Percentiles rank a stretch among this genome's conserved stretches.
These are phyloP conservation scores for Heliamphora exappendiculata DNA, from an alignment of 148 eudicot species.

Conservation along the genomic window DNA sequence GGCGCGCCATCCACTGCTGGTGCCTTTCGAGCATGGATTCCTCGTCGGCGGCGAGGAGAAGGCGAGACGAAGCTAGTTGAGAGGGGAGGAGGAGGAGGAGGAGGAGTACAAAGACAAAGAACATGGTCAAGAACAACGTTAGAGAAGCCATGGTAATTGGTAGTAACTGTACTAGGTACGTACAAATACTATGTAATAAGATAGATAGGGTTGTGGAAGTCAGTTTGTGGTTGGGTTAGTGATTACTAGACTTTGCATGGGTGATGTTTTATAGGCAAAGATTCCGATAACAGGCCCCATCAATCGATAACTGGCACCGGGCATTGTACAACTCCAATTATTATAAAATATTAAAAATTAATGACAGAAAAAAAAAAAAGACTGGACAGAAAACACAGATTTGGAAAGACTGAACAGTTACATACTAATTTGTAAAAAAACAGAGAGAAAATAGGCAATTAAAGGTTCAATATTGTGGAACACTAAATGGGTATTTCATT, in stretches of 20 bases:
- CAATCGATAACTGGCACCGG: too few relatives aligned
- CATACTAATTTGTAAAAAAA: too few relatives aligned
- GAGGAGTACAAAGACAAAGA: constrained; percentile 15
- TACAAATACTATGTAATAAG: too few relatives aligned
- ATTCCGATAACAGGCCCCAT: not conserved
- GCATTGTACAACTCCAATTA: too few relatives aligned
- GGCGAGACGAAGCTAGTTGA: constrained; percentile 21
- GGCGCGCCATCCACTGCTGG: constrained; percentile 48
- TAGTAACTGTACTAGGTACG: not conserved
- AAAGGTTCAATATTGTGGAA: too few relatives aligned
- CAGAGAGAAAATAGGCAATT: too few relatives aligned
- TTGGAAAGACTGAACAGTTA: too few relatives aligned
- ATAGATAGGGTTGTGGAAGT: not conserved
- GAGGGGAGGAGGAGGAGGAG: constrained; percentile 15
- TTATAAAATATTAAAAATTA: not conserved
- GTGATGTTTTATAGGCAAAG: constrained; percentile 4
- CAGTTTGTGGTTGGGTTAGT: not conserved
- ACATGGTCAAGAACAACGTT: not conserved
- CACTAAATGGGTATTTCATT: too few relatives aligned
- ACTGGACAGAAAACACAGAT: too few relatives aligned
- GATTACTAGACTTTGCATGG: not conserved
- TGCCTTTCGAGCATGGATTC: constrained; percentile 34
- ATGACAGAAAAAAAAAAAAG: too few relatives aligned
- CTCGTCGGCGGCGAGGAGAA: constrained; percentile 26
- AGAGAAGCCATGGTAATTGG: constrained; percentile 16